A percentile compares a stretch with the other conserved stretches of the same genome.
These are phyloP conservation scores for Rhizopus sp. DNA, from an alignment of 371 early-diverging fungal species.

Conservation along the genomic window DNA sequence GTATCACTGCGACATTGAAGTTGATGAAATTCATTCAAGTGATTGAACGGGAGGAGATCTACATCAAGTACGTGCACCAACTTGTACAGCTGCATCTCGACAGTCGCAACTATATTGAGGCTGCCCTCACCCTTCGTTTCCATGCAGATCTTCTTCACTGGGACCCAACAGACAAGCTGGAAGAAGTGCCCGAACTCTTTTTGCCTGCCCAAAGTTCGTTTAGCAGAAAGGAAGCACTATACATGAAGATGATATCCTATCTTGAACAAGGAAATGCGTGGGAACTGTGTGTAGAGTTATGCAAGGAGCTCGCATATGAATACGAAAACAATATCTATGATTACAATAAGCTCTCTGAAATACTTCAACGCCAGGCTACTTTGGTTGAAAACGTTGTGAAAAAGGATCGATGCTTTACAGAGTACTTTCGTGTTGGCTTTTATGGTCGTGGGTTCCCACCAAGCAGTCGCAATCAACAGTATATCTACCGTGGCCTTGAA, in stretches of 20 bases:
- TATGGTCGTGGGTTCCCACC: slow-evolving; percentile 70
- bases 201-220: slow-evolving; percentile 58
- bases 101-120: slow-evolving; percentile 67
- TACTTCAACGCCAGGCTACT: slow-evolving; percentile 59
- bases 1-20: slow-evolving; percentile 63
- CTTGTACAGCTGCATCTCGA: slow-evolving; percentile 63
- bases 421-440: slow-evolving; percentile 79
- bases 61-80: slow-evolving; percentile 73
- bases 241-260: slow-evolving; percentile 60
- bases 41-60: slow-evolving; percentile 66
- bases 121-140: slow-evolving; percentile 67
- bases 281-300: slow-evolving; percentile 71
- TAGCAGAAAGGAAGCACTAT: slow-evolving; percentile 70
- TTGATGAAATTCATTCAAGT: slow-evolving; percentile 67
- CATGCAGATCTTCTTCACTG: slow-evolving; percentile 73
- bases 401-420: slow-evolving; percentile 66
- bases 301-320: slow-evolving; percentile 61
- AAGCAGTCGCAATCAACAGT: slow-evolving; percentile 64
- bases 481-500: slow-evolving; percentile 71
- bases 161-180: slow-evolving; percentile 51
- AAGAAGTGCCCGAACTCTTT: slow-evolving; percentile 53
- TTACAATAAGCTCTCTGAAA: slow-evolving; percentile 58
- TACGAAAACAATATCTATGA: slow-evolving; percentile 61
- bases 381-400: slow-evolving; percentile 59
- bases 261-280: slow-evolving; percentile 69